These are phyloP conservation scores for Oxalis stricta DNA, from an alignment of 441 rosid species.

Conservation along the genomic window DNA sequence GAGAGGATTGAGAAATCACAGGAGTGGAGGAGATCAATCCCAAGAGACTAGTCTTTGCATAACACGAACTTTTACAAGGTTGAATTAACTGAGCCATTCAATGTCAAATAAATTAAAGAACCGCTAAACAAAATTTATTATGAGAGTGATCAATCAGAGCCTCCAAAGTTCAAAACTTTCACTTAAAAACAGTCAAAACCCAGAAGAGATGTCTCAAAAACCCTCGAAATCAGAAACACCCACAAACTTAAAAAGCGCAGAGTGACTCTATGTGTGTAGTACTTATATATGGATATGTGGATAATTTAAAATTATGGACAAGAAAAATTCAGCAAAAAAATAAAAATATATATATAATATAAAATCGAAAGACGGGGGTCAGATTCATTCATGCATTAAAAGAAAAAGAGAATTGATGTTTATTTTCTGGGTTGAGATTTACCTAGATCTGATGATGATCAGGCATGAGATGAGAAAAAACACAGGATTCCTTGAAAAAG, in stretches of 20 bases:
- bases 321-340: conserved; percentile 19
- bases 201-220: conserved; percentile 16
- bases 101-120: conserved; percentile 4
- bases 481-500: too few species aligned
- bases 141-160: too few species aligned
- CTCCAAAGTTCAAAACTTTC: too few species aligned
- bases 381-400: too few species aligned
- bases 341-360: not conserved
- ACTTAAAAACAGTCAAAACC: conserved; percentile 3
- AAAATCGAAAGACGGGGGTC: too few species aligned
- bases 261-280: conserved; percentile 9
- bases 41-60: conserved; percentile 46
- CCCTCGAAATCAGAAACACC: conserved; percentile 11
- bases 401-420: too few species aligned
- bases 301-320: conserved; percentile 46
- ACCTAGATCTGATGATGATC: too few species aligned
- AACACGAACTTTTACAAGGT: conserved; percentile 66
- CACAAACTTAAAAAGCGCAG: conserved; percentile 5
- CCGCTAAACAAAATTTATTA: too few species aligned
- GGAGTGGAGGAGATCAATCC: conserved; percentile 66
- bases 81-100: conserved; percentile 75
- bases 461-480: too few species aligned
- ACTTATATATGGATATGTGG: conserved; percentile 23
- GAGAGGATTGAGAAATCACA: conserved; percentile 57
- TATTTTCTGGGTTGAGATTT: too few species aligned